Conservation (phyloP, 2,329 filamentous ascomycete genomes). For the Penicillium decumbens region DNA sequence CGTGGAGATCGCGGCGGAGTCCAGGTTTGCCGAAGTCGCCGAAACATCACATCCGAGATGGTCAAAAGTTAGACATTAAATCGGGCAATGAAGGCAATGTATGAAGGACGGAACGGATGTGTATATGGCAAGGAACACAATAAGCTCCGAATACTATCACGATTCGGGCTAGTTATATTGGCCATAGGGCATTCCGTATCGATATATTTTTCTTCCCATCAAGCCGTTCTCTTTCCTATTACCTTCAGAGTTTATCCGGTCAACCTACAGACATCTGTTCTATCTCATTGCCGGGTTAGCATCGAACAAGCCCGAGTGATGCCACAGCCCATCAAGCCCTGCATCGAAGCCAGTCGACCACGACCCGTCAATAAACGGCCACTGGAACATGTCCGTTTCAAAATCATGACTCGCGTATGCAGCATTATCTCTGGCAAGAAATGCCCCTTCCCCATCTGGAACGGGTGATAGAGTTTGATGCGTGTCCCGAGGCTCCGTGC, state of each 20-base stretch:
- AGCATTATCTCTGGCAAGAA: slow-evolving; percentile 7
- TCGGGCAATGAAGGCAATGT: background rate
- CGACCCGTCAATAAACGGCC: slow-evolving; percentile 36
- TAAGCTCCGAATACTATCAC: too few species aligned
- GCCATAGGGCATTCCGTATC: too few species aligned
- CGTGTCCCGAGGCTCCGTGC: slow-evolving; percentile 9
- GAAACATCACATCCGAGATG: background rate
- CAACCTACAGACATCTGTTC: background rate
- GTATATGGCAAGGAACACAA: too few species aligned
- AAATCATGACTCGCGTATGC: slow-evolving; percentile 22
- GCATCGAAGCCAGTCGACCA: slow-evolving; percentile 36
- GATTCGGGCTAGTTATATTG: too few species aligned
- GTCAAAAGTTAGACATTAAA: background rate
- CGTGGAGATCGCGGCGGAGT: slow-evolving; percentile 7
- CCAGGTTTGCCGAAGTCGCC: background rate
- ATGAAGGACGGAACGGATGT: too few species aligned
- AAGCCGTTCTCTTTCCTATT: too few species aligned
- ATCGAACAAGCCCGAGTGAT: slow-evolving; percentile 19
- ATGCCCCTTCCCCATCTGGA: slow-evolving; percentile 6
- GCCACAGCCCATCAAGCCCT: slow-evolving; percentile 32
- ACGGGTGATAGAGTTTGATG: background rate
- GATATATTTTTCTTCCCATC: too few species aligned
- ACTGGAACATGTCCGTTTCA: slow-evolving; percentile 36
- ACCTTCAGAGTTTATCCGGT: background rate
- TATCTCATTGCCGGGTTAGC: slow-evolving; percentile 6